Evolutionary conservation across 208 protist species (phyloP).

Genomic region (Acanthamoeba divionensis): DNA sequence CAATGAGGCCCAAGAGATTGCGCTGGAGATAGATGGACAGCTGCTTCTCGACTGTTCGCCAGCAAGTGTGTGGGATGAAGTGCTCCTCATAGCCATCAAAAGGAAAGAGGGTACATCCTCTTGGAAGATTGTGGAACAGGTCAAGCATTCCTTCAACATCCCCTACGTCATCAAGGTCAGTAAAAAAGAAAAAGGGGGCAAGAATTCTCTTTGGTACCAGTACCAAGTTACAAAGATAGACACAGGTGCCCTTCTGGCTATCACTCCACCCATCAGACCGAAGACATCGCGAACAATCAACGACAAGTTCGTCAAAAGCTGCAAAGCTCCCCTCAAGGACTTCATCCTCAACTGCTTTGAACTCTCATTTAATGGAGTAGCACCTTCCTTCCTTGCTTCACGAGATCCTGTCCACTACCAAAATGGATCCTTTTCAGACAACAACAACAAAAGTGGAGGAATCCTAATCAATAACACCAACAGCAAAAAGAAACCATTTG

Average conservation of each 20-base stretch:
- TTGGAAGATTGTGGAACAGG: background rate
- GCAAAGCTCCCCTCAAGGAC: background rate
- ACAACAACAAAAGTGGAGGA: no score
- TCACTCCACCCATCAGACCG: background rate
- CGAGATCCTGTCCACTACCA: no score
- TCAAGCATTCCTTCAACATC: background rate
- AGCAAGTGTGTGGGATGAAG: background rate
- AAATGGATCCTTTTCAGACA: no score
- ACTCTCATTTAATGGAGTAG: no score
- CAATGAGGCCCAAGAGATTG: background rate
- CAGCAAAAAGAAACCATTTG: no score
- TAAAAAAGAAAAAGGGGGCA: background rate
- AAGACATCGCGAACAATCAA: background rate
- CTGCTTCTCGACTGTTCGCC: background rate
- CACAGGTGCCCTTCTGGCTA: background rate
- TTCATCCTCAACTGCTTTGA: background rate
- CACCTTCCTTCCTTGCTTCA: no score
- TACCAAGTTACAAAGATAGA: background rate
- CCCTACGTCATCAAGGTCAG: background rate
- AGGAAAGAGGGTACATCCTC: background rate
- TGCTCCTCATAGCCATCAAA: background rate
- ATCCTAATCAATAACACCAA: no score
- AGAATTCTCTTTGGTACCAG: background rate
- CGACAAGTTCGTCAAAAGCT: background rate
- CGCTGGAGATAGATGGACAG: background rate